Evolutionary conservation across 805 yeast genomes (phyloP).

Genomic region (Wickerhamia fluorescens): DNA sequence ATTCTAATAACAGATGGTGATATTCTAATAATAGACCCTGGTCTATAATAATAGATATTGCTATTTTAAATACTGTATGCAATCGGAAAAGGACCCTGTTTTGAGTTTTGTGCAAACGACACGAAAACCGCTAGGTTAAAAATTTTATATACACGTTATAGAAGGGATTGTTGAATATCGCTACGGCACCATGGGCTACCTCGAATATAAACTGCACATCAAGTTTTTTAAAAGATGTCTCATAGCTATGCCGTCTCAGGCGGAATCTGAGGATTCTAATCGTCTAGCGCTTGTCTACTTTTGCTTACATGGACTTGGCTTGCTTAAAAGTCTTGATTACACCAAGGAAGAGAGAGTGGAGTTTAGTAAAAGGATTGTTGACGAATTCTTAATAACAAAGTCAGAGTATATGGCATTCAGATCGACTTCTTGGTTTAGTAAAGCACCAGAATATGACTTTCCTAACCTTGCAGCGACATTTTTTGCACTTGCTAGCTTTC

Average conservation of each 20-base stretch:
- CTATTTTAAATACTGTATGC: no score
- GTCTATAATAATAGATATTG: no score
- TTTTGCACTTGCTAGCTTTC: slow-evolving; percentile 57
- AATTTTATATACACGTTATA: no score
- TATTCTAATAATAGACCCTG: no score
- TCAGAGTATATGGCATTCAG: slow-evolving; percentile 45
- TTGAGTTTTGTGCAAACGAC: no score
- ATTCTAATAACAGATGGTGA: no score
- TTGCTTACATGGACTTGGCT: slow-evolving; percentile 52
- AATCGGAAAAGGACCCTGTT: no score
- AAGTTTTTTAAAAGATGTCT: slow-evolving; percentile 48
- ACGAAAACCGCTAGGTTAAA: no score
- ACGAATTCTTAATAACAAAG: slow-evolving; percentile 30
- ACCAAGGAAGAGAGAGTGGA: slow-evolving; percentile 15
- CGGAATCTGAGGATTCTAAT: slow-evolving; percentile 62
- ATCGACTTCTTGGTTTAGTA: slow-evolving; percentile 45
- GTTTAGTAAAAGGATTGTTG: slow-evolving; percentile 39
- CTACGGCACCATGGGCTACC: no score
- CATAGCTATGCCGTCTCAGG: slow-evolving; percentile 44
- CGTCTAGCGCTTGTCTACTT: slow-evolving; percentile 66
- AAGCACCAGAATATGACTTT: slow-evolving; percentile 39
- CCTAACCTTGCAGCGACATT: slow-evolving; percentile 71
- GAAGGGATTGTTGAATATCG: no score
- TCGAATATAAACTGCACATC: slow-evolving; percentile 14
- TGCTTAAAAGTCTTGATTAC: slow-evolving; percentile 33